Base-by-base conservation (phyloP, 2,329 filamentous ascomycete genomes). In the Xylariaceae sp. region DNA sequence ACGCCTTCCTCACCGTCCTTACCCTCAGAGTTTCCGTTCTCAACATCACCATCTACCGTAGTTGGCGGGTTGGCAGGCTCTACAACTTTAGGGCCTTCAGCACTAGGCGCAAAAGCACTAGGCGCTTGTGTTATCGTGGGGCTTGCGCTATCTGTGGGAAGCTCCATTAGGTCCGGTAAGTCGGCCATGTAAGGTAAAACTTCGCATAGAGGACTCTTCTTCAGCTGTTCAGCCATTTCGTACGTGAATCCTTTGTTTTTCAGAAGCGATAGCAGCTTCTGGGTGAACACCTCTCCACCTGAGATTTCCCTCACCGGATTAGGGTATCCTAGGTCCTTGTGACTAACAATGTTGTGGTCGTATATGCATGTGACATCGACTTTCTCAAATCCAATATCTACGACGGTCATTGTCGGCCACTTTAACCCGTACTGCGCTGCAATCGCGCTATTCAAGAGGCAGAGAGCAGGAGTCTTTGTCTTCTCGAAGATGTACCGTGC, bases 401-500 rank as follows among this genome's bases (percentile, higher is more conserved):
- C 82, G 19, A 99, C 85, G 0, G 91, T 95, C 67, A 95, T 88
- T 65, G 85, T 91, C 29, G 87, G 82, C 78, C 81, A 82, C 71
- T 84, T 85, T 26, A 92, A 82, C 10, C 91, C 93, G 69, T 96
- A 98, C 54, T 95, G 88, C 0, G 91, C 89, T 21, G 95, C 93
- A 45, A 96, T 77, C 2, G 91, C 93, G 65, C 91, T 89, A 74
- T 98, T 90, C 78, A 99, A 89, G 60, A 98, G 82, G 66, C 89
- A 93, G 49, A 99, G 89, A 0, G 91, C 92, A 0, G 95, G 95
- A 0, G 91, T 95, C 77, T 93, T 95, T 71, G 96, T 96, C 75
- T 95, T 96, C 75, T 99, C 95, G 69, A 99, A 99, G 62, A 98
- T 86, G 78, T 96, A 99, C 61, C 95, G 91, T 14, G 93, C 90